These are phyloP conservation scores for Asclepias syriaca DNA, from an alignment of 257 asterid genomes.

Conservation along the genomic window DNA sequence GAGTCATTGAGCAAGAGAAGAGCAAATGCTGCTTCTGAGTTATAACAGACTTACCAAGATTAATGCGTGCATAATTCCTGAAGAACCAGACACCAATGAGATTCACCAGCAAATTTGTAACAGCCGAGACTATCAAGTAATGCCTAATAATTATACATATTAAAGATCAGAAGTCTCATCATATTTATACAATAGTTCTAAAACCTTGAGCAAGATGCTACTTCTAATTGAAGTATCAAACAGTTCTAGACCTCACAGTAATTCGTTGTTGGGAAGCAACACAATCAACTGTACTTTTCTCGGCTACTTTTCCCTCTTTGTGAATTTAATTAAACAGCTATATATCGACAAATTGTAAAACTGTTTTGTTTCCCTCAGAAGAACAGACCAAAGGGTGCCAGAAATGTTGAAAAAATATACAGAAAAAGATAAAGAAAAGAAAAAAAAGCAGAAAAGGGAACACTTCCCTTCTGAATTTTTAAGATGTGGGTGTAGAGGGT, in stretches of 20 bases:
- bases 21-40: neutral
- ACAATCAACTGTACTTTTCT: neutral
- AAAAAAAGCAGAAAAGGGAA: neutral
- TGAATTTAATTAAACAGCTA: neutral
- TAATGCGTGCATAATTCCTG: constrained; percentile 89
- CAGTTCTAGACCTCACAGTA: neutral
- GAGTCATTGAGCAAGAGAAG: neutral
- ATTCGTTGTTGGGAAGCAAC: neutral
- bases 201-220: constrained; percentile 9
- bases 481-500: neutral
- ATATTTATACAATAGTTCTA: constrained; percentile 1
- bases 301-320: neutral
- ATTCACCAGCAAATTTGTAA: constrained; percentile 88
- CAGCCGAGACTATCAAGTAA: constrained; percentile 88
- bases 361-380: neutral
- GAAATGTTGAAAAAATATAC: neutral
- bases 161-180: constrained; percentile 9
- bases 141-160: constrained; percentile 50
- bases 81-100: constrained; percentile 98
- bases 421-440: too few species aligned
- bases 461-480: neutral
- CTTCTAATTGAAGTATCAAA: neutral
- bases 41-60: constrained; percentile 53
- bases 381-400: neutral
- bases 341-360: neutral